Base-by-base conservation (phyloP, 176 grass and related monocot species). In the Zea luxurians region DNA sequence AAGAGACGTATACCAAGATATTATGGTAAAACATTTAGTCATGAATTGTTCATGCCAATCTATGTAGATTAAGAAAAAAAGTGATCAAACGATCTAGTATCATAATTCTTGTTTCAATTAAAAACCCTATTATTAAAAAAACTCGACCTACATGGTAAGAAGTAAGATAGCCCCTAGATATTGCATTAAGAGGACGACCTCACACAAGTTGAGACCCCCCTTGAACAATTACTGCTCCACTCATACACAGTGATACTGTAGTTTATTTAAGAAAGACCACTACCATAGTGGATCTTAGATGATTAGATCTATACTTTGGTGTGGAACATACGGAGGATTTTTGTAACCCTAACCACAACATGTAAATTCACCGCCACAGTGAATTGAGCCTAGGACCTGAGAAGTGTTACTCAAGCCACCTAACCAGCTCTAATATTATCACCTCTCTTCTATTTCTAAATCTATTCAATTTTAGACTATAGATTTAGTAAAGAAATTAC, bases 1-100 rank as follows among this genome's bases (percentile, higher is more conserved):
- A 37, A 46, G 34, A 21, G 13, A 35, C 34, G 21, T 17, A 78
- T 45, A 68, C 4, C 6, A 82, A 65, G 59, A 55, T 8, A 27
- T 52, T 55, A 64, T 55, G 53, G 76, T 36, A 50, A 35, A 47
- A 79, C n/a, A n/a, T n/a, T 78, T 84, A 81, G 9, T 13, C 34
- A 66, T 54, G 49, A 54, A 43, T 41, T 61, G 38, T 53, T 66
- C 50, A 15, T n/a, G 45, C 41, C 2, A 52, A 71, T 37, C 61
- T 41, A 61, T 60, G 27, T 55, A 68, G 0, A 68, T 55, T 38
- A 17, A 50, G n/a, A 70, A 13, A 37, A 70, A 55, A 80, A 1
- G 45, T 50, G 75, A 65, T 7, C 60, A 65, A 77, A 49, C 10
- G 40, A 50, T 65, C 34, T 65, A 50, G 10, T 20, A 34, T 78